Conservation (phyloP, 371 early-diverging fungal species). For the Synchytrium microbalum region DNA sequence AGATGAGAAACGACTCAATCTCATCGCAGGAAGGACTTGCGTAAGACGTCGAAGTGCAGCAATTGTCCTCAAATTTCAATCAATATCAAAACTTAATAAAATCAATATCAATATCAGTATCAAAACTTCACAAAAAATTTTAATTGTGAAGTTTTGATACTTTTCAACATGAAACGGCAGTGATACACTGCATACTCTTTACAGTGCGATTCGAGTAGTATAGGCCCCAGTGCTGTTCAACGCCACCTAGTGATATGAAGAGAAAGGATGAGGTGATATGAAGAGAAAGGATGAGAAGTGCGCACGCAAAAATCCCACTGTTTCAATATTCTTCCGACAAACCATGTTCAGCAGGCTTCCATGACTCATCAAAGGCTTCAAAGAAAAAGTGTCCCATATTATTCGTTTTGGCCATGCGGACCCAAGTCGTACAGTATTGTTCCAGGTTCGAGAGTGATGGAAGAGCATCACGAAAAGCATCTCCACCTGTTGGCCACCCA, state of each 20-base stretch:
- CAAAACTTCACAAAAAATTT: too few relatives aligned
- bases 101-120: too few relatives aligned
- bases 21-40: not conserved
- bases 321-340: not conserved
- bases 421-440: not conserved
- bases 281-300: too few relatives aligned
- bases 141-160: too few relatives aligned
- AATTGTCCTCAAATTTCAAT: too few relatives aligned
- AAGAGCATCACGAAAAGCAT: conserved; percentile 30
- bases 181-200: too few relatives aligned
- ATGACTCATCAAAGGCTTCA: conserved; percentile 50
- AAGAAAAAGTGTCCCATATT: conserved; percentile 45
- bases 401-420: not conserved
- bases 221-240: conserved; percentile 56
- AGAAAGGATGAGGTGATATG: too few relatives aligned
- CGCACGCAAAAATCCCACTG: not conserved
- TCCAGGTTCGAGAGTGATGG: not conserved
- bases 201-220: not conserved
- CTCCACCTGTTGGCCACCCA: conserved; percentile 61
- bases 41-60: too few relatives aligned
- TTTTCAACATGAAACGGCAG: too few relatives aligned
- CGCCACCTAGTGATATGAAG: conserved; percentile 35
- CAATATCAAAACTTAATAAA: too few relatives aligned
- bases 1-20: not conserved
- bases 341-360: conserved; percentile 44